These are phyloP conservation scores for Biancaea sappan DNA, from an alignment of 306 rosid genomes.

Conservation along the genomic window DNA sequence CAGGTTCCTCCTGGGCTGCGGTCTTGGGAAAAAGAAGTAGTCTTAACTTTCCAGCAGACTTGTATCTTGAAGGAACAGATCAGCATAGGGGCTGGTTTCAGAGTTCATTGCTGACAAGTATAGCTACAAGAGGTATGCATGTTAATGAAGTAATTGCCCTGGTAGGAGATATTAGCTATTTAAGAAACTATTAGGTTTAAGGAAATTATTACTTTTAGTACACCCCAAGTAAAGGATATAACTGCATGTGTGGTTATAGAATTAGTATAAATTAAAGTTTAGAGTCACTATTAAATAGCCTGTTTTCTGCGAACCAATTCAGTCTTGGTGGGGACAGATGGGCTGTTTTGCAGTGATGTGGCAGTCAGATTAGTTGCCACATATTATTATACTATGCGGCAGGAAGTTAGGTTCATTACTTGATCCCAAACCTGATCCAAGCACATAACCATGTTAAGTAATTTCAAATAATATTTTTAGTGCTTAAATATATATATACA, in stretches of 20 bases:
- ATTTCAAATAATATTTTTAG: not conserved
- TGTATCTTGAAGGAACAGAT: conserved; percentile 98
- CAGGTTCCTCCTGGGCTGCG: conserved; percentile 99
- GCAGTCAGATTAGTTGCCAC: not conserved
- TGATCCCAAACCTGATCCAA: not conserved
- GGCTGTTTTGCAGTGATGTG: not conserved
- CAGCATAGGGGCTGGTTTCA: conserved; percentile 99
- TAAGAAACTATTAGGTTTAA: not conserved
- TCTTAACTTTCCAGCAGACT: conserved; percentile 82
- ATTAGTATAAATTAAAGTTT: not conserved
- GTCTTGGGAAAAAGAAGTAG: conserved; percentile 70
- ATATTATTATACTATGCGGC: not conserved
- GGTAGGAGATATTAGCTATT: not conserved
- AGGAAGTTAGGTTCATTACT: not conserved
- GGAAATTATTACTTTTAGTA: not conserved
- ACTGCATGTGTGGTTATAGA: not conserved
- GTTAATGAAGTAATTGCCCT: not conserved
- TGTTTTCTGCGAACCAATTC: not conserved
- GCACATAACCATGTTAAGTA: not conserved
- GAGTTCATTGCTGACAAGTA: conserved; percentile 90
- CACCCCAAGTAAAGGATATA: not conserved
- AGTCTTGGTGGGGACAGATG: not conserved
- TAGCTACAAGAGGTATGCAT: conserved; percentile 84
- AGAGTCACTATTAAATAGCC: not conserved
- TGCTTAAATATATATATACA: too few species aligned